Evolutionary conservation across 2,329 filamentous ascomycete species (phyloP), one percentile per base, ranked within the genome.

Genomic region (Cadophora sp.): DNA sequence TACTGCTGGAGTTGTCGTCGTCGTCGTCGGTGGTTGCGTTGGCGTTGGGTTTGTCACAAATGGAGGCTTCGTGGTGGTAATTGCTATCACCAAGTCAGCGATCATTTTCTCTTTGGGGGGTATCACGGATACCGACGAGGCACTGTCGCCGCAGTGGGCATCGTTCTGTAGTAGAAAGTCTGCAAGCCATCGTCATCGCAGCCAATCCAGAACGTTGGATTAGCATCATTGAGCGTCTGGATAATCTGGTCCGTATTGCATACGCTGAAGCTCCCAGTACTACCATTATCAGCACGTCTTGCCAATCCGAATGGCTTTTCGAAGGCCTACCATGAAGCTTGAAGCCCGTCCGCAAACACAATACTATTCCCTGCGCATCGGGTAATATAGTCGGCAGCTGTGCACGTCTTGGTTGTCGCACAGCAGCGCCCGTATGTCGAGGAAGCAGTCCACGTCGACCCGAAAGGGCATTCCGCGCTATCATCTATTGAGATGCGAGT

Each of bases 231-330:
- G 29, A 59, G 4, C 16, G 55, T 34, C 19, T 59, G n/a, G 29
- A 59, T 34, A 3, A 59, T 59, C 22, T 59, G 55, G 27, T 59
- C 55, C 2, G 55, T 59, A 26, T 59, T 59, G 55, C 55, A 59
- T 22, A 34, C 1, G 19, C 55, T 22, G 55, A 34, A 59, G 19
- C 24, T 22, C 34, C 29, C 55, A 40, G 29, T 31, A 12, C 26
- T 29, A 27, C 24, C 16, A 16, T 22, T 8, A 56, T 56, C 29
- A 29, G n/a, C 29, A 31, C 22, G 19, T 14, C 19, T 12, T 24
- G 2, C 24, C 14, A 12, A 19, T 34, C 31, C 31, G 11, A 11
- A 34, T 34, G 6, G 5, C 11, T 34, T 34, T 11, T 34, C 6
- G 11, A 11, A 34, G 31, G 24, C 53, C 8, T 27, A 56, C 53